Evolutionary conservation across 768 basidiomycete species (phyloP).

Genomic region (Pisolithus sp.): DNA sequence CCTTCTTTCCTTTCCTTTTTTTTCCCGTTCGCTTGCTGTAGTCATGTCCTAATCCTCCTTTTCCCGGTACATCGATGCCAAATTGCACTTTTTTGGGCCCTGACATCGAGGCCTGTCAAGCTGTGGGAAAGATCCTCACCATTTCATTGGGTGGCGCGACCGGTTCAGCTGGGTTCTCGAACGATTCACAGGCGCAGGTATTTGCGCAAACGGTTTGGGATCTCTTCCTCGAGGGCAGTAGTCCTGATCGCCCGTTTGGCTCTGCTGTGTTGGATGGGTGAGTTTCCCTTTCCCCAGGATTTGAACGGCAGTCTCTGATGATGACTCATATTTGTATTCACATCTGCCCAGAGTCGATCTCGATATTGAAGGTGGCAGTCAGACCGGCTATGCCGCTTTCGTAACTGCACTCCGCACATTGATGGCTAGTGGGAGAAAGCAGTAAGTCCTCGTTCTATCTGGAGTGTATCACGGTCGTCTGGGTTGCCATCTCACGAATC

Average conservation of each 20-base stretch:
- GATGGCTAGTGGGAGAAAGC: constrained; percentile 23
- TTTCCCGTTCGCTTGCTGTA: constrained; percentile 44
- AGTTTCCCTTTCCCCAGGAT: not conserved
- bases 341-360: constrained; percentile 30
- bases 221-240: constrained; percentile 60
- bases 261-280: constrained; percentile 68
- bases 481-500: not conserved
- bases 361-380: constrained; percentile 42
- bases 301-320: too few species aligned
- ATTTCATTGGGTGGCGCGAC: constrained; percentile 57
- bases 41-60: constrained; percentile 49
- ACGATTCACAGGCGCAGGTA: constrained; percentile 46
- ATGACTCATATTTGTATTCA: not conserved
- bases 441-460: constrained; percentile 12
- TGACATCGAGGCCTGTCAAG: constrained; percentile 61
- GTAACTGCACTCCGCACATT: constrained; percentile 19
- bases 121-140: constrained; percentile 53
- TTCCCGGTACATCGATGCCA: constrained; percentile 56
- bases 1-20: not conserved
- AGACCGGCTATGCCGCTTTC: constrained; percentile 26
- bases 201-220: constrained; percentile 67
- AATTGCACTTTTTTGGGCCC: constrained; percentile 55
- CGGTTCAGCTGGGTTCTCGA: constrained; percentile 56
- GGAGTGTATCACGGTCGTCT: not conserved
- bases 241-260: constrained; percentile 63